Conservation (phyloP, 257 asterid genomes). For the Anisodus acutangulus region DNA sequence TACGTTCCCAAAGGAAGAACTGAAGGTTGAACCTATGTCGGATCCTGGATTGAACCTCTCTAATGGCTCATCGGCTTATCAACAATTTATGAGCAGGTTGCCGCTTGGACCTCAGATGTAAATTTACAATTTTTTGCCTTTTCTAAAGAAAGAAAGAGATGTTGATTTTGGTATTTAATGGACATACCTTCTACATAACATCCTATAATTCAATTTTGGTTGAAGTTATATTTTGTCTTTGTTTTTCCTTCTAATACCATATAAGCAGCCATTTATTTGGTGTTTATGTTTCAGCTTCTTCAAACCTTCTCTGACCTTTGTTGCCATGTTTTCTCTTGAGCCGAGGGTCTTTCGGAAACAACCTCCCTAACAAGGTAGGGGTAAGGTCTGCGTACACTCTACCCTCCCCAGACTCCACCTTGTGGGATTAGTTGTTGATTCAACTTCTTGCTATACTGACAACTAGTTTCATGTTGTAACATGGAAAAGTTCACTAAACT, state of each 20-base stretch:
- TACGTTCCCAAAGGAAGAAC: constrained; percentile 64
- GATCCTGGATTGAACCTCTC: constrained; percentile 55
- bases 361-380: too few species aligned
- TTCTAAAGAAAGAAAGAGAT: constrained; percentile 28
- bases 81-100: constrained; percentile 66
- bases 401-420: too few species aligned
- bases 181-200: constrained; percentile 15
- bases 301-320: too few species aligned
- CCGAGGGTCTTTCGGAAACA: too few species aligned
- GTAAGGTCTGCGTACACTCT: too few species aligned
- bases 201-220: constrained; percentile 14
- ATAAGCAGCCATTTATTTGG: background rate
- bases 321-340: too few species aligned
- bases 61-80: constrained; percentile 54
- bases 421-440: background rate
- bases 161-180: constrained; percentile 29
- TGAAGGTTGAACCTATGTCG: constrained; percentile 53
- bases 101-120: constrained; percentile 74
- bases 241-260: background rate
- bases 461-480: constrained; percentile 9
- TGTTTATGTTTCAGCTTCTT: background rate
- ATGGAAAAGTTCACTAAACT: background rate
- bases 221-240: background rate
- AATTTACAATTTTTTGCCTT: constrained; percentile 40
- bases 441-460: background rate